Percentiles rank a stretch among this genome's conserved stretches.
phyloP scores from a whole-genome alignment of 2,329 filamentous ascomycete species.

The Davidsoniella virescens region DNA sequence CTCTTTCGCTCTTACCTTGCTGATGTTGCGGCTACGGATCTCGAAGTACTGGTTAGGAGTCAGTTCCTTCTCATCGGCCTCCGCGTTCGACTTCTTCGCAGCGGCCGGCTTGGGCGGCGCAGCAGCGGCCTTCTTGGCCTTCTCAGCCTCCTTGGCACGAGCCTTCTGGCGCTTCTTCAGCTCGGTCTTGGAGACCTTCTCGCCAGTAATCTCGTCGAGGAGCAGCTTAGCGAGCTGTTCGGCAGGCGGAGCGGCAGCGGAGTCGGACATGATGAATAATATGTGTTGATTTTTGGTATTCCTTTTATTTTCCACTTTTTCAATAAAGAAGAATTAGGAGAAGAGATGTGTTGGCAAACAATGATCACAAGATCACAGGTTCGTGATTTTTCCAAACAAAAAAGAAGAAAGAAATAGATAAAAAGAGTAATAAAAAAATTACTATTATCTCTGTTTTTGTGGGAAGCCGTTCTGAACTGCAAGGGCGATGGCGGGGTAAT shows the following conservation, averaged over 20 bases:
- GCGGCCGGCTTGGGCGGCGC: conserved; percentile 42
- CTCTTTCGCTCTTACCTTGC: conserved; percentile 27
- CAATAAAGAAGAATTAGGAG: background rate
- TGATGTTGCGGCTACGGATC: conserved; percentile 72
- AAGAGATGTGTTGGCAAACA: background rate
- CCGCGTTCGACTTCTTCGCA: conserved; percentile 59
- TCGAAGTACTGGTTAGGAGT: conserved; percentile 70
- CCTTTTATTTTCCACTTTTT: background rate
- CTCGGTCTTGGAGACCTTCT: conserved; percentile 68
- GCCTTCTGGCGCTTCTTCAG: conserved; percentile 94
- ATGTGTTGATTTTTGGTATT: background rate
- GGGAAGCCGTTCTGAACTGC: background rate
- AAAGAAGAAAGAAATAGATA: background rate
- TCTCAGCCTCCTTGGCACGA: conserved; percentile 72
- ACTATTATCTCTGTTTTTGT: conserved; percentile 7
- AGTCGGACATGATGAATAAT: conserved; percentile 19
- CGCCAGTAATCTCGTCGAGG: conserved; percentile 85
- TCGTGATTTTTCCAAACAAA: background rate
- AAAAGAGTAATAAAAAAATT: background rate
- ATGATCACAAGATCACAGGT: background rate
- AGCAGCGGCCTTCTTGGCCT: conserved; percentile 65
- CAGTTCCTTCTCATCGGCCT: conserved; percentile 42
- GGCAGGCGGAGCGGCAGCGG: conserved; percentile 25
- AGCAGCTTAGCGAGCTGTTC: conserved; percentile 54
- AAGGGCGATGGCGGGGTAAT: conserved; percentile 11